These are phyloP conservation scores for Aspergillus sergii DNA, from an alignment of 2,329 filamentous ascomycete genomes.

Conservation along the genomic window DNA sequence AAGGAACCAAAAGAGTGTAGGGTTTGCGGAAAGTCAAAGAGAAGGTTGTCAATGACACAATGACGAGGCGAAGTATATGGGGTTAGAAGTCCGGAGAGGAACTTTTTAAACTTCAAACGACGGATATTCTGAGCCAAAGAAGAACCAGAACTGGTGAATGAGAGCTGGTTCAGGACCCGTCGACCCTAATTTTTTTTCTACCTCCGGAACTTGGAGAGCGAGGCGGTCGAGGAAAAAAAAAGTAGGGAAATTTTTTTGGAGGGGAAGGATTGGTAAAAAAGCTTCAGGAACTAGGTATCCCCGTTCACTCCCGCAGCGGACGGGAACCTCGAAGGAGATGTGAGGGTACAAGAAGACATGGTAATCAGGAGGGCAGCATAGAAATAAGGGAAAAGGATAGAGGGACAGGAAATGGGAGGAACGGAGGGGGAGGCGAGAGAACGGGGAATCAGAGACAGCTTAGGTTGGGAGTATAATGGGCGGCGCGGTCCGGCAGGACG, in stretches of 20 bases:
- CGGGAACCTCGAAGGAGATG: conserved; percentile 40
- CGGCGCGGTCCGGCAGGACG: conserved; percentile 34
- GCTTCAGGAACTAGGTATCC: conserved; percentile 36
- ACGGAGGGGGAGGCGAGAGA: conserved; percentile 25
- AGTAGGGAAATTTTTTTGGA: conserved; percentile 30
- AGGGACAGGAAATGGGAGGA: conserved; percentile 19
- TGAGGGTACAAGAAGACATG: conserved; percentile 40
- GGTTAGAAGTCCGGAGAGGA: conserved; percentile 17
- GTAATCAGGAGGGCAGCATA: conserved; percentile 29
- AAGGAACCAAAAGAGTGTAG: conserved; percentile 19
- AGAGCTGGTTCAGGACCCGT: conserved; percentile 18
- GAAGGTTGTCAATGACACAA: conserved; percentile 15
- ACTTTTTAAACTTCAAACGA: conserved; percentile 14
- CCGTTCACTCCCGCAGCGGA: conserved; percentile 50
- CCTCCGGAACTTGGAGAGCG: conserved; percentile 15
- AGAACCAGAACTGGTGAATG: conserved; percentile 14
- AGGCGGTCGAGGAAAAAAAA: conserved; percentile 30
- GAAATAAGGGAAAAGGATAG: conserved; percentile 26
- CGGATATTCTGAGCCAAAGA: conserved; percentile 12
- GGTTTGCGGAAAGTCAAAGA: conserved; percentile 12
- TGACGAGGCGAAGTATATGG: conserved; percentile 8
- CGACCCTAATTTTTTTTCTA: conserved; percentile 15
- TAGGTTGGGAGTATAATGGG: conserved; percentile 28
- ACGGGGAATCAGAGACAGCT: conserved; percentile 23
- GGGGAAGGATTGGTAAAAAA: conserved; percentile 19